These are phyloP conservation scores for Suillus sp. DNA, from an alignment of 768 basidiomycete genomes.

Conservation along the genomic window DNA sequence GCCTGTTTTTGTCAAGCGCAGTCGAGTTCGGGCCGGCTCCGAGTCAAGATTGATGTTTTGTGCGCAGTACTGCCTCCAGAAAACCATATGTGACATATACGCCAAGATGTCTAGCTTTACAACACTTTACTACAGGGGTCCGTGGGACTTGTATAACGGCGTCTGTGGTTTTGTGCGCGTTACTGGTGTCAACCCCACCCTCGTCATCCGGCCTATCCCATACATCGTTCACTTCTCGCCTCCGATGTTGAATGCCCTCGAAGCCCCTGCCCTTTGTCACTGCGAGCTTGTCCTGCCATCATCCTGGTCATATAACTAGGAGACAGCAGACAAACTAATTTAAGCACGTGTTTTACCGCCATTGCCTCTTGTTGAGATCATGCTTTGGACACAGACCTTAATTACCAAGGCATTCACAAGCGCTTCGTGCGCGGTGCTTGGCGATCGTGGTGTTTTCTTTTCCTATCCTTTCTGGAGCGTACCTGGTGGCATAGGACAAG, in stretches of 20 bases:
- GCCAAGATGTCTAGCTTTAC: constrained; percentile 24
- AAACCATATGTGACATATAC: constrained; percentile 18
- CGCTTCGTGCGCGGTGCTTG: constrained; percentile 21
- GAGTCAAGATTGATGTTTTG: constrained; percentile 28
- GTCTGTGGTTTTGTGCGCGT: too few relatives aligned
- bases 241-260: constrained; percentile 29
- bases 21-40: constrained; percentile 4
- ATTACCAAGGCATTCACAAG: constrained; percentile 31
- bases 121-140: constrained; percentile 31
- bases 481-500: neutral
- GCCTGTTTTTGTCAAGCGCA: neutral
- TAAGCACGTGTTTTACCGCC: constrained; percentile 18
- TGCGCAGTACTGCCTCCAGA: constrained; percentile 24
- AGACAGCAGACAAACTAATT: constrained; percentile 25
- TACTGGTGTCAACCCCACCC: too few relatives aligned
- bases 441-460: constrained; percentile 27
- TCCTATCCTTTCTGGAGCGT: constrained; percentile 9
- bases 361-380: constrained; percentile 29
- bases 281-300: constrained; percentile 34
- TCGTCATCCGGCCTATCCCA: constrained; percentile 26
- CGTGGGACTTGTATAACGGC: too few relatives aligned
- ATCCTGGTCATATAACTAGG: constrained; percentile 29
- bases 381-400: constrained; percentile 23
- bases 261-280: constrained; percentile 30
- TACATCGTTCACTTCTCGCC: constrained; percentile 33